phyloP scores from a whole-genome alignment of 106 monocot genomes.

The Iris macrosiphon region DNA sequence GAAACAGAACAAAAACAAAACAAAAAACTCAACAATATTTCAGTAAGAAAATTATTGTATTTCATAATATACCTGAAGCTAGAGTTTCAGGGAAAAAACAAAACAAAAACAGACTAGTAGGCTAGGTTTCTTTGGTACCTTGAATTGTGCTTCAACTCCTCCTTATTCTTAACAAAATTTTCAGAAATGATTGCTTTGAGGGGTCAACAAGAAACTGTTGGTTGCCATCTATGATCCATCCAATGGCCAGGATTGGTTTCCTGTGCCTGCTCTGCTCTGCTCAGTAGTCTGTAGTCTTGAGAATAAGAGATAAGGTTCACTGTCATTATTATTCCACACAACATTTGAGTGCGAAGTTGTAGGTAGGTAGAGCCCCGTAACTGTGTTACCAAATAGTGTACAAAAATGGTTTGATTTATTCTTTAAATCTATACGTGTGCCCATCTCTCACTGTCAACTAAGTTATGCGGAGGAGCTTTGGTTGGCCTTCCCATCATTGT shows the following conservation, averaged over 20 bases:
- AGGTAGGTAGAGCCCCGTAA: background rate
- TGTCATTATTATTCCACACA: background rate
- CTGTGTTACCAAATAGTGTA: no score
- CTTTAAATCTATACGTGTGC: background rate
- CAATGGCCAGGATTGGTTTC: constrained; percentile 1
- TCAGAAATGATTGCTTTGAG: constrained; percentile 7
- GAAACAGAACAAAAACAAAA: background rate
- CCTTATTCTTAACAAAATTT: background rate
- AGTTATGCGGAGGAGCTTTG: constrained; percentile 7
- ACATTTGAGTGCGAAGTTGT: background rate
- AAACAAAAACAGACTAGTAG: background rate
- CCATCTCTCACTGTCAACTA: constrained; percentile 7
- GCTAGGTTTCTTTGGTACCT: background rate
- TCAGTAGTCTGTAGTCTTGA: no score
- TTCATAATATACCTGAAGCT: background rate
- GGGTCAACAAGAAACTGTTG: background rate
- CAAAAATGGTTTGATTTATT: background rate
- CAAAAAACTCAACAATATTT: background rate
- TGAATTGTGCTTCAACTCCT: background rate
- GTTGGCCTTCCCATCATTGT: constrained; percentile 8
- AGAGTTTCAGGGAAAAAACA: background rate
- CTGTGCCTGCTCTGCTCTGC: background rate
- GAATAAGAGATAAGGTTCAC: constrained; percentile 10
- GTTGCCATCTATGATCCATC: no score
- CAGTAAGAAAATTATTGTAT: no score